Conservation (phyloP, 2,329 filamentous ascomycete species). For the Cercospora janseana region DNA sequence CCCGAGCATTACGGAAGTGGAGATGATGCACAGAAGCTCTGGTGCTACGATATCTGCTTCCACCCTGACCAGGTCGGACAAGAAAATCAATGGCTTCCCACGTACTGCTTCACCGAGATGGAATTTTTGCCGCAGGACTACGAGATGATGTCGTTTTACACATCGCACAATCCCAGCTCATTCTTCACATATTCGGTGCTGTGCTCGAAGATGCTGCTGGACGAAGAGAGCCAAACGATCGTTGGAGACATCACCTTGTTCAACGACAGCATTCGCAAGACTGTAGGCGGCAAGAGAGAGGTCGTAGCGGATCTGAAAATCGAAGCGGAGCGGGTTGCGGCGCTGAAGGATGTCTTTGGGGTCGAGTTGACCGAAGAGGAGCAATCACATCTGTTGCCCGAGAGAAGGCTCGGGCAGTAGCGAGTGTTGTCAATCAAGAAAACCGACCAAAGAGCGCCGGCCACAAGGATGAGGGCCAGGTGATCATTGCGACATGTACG, state of each 20-base stretch:
- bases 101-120: slow-evolving; percentile 64
- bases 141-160: slow-evolving; percentile 58
- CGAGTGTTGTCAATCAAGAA: neutral
- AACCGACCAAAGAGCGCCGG: too few species aligned
- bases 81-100: slow-evolving; percentile 54
- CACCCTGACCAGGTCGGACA: slow-evolving; percentile 33
- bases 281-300: slow-evolving; percentile 44
- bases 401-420: slow-evolving; percentile 14
- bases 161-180: slow-evolving; percentile 50
- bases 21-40: slow-evolving; percentile 41
- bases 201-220: slow-evolving; percentile 55
- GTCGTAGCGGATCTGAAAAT: slow-evolving; percentile 42
- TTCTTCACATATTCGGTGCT: slow-evolving; percentile 58
- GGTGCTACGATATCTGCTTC: slow-evolving; percentile 43
- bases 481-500: too few species aligned
- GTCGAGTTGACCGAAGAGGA: slow-evolving; percentile 37
- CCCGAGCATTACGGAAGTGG: slow-evolving; percentile 24
- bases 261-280: slow-evolving; percentile 47
- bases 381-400: slow-evolving; percentile 12
- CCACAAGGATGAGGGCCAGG: too few species aligned
- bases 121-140: slow-evolving; percentile 65
- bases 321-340: slow-evolving; percentile 46
- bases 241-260: slow-evolving; percentile 44
- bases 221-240: slow-evolving; percentile 38
- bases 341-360: slow-evolving; percentile 46